phyloP scores from a whole-genome alignment of 2,329 filamentous ascomycete species.

The Purpureocillium lavendulum region DNA sequence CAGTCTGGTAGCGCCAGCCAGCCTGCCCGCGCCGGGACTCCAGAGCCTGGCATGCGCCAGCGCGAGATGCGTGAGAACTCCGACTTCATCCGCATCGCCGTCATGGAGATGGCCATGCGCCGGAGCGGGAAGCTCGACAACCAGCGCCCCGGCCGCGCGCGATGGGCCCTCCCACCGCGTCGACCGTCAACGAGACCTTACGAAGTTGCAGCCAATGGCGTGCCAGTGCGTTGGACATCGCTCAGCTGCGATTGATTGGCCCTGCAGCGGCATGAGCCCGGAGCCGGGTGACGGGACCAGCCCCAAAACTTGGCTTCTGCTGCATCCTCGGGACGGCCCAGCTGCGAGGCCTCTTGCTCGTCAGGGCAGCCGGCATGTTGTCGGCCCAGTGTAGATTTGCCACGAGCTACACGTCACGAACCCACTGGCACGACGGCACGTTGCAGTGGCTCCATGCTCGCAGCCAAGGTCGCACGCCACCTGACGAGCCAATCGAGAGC shows the following conservation, averaged over 20 bases:
- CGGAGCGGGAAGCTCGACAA: constrained; percentile 58
- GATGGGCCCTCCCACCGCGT: constrained; percentile 59
- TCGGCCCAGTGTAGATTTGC: background rate
- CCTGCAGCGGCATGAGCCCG: constrained; percentile 6
- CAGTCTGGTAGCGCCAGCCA: constrained; percentile 18
- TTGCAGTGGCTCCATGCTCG: background rate
- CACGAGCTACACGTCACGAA: background rate
- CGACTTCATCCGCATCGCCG: constrained; percentile 62
- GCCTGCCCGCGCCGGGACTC: constrained; percentile 8
- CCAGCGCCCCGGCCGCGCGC: constrained; percentile 57
- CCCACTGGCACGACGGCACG: background rate
- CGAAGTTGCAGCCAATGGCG: constrained; percentile 47
- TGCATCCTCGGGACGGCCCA: background rate
- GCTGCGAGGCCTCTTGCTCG: too few species aligned
- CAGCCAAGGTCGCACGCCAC: background rate
- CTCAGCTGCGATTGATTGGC: constrained; percentile 8
- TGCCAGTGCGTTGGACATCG: constrained; percentile 51
- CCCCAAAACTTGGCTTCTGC: background rate
- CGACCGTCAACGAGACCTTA: constrained; percentile 45
- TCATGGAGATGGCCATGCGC: constrained; percentile 67
- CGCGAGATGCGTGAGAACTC: constrained; percentile 63
- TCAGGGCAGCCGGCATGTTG: too few species aligned
- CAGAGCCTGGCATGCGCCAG: constrained; percentile 41
- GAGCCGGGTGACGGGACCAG: constrained; percentile 36
- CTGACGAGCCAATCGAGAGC: background rate